Evolutionary conservation across 768 basidiomycete genomes (phyloP).

Genomic region (Phylloporus sp.): DNA sequence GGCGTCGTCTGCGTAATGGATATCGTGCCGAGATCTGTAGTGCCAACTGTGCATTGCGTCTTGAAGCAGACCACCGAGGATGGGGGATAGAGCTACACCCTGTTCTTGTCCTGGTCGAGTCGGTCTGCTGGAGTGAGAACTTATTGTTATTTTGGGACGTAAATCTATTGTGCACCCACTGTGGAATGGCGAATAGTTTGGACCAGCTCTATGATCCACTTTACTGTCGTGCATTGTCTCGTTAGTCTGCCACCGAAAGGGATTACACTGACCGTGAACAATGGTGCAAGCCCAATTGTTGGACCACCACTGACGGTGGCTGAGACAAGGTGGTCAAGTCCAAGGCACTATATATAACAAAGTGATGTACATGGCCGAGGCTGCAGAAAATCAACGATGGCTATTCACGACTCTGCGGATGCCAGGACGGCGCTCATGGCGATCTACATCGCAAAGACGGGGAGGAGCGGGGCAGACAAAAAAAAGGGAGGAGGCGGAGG

Average conservation of each 20-base stretch:
- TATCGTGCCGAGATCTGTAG: slow-evolving; percentile 38
- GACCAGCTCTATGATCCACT: slow-evolving; percentile 55
- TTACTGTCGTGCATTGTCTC: slow-evolving; percentile 64
- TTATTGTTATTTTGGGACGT: slow-evolving; percentile 55
- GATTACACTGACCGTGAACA: slow-evolving; percentile 57
- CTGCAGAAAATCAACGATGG: slow-evolving; percentile 8
- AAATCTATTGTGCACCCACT: slow-evolving; percentile 63
- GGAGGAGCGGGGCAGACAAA: not conserved
- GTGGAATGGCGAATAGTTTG: slow-evolving; percentile 55
- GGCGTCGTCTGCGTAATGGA: not conserved
- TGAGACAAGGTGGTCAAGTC: slow-evolving; percentile 3
- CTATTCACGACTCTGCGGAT: slow-evolving; percentile 29
- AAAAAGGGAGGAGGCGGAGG: not conserved
- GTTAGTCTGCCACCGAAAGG: slow-evolving; percentile 49
- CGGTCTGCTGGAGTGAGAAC: slow-evolving; percentile 64
- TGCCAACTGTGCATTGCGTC: slow-evolving; percentile 47
- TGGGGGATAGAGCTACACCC: slow-evolving; percentile 50
- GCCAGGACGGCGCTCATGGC: slow-evolving; percentile 31
- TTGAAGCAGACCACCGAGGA: too few relatives aligned
- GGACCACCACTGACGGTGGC: too few relatives aligned
- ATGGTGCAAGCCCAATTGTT: slow-evolving; percentile 60
- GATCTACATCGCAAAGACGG: slow-evolving; percentile 25
- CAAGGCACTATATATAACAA: too few relatives aligned
- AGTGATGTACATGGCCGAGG: too few relatives aligned
- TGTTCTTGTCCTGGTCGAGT: too few relatives aligned